Evolutionary conservation across 2,329 filamentous ascomycete species (phyloP), one percentile per base, ranked within the genome.

Genomic region (Xylaria sp.): DNA sequence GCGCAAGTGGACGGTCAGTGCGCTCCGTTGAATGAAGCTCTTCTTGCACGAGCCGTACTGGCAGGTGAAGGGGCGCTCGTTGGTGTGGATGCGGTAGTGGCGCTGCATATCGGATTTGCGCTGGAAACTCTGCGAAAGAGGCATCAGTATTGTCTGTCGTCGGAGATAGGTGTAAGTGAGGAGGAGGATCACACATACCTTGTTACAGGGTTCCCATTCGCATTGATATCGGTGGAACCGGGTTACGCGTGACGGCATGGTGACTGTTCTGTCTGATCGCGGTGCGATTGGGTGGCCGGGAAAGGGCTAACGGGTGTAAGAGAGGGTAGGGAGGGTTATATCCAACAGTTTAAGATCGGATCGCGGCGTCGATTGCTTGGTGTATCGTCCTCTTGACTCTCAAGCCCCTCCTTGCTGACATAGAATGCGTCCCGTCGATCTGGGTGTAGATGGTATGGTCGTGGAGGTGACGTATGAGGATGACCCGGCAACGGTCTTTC

Each of bases 51-150:
- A 83, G 78, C 81, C 58, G 76, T 76, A 73, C 86, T 89, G 35
- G 80, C 78, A 70, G 88, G 88, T 51, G 18, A 51, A 51, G 8
- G 86, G 86, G 18, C 86, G 78, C 72, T 89, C 86, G 69, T 88
- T 88, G 57, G 86, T 89, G 73, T 89, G 86, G 69, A 89, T 89
- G 63, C 86, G 81, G 69, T 87, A 87, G 69, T 89, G 86, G 69
- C 86, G 80, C 69, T 88, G 85, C 61, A 89, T 76, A 67, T 89
- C 86, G 16, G 86, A 89, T 73, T 89, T 89, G 68, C 86, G 80
- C 73, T 88, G 88, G 77, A 89, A 89, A 74, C 83, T 86, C 86
- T 89, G 66, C n/a, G 52, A 18, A 18, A 39, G 57, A 56, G 66
- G 37, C 8, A 42, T 42, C 8, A 42, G 37, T 42, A 13, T 42